phyloP scores from a whole-genome alignment of 2,329 filamentous ascomycete genomes.

The Plectosphaerella plurivora region DNA sequence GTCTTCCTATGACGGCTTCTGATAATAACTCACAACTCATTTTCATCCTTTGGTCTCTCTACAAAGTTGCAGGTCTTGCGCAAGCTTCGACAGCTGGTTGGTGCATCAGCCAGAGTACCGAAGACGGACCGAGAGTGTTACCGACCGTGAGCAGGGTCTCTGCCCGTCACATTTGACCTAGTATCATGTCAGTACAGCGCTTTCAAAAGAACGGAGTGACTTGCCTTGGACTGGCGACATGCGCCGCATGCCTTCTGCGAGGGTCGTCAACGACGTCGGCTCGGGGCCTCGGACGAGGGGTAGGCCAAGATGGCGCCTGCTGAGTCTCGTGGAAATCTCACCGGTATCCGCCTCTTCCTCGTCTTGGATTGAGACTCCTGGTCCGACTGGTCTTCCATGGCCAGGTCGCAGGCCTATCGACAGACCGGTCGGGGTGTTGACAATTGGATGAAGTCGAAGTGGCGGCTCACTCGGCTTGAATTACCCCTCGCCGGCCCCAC shows the following conservation, averaged over 20 bases:
- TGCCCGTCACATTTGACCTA: constrained; percentile 18
- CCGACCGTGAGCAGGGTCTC: constrained; percentile 19
- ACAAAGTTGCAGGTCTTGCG: constrained; percentile 16
- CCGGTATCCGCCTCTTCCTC: constrained; percentile 1
- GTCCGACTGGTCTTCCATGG: too few species aligned
- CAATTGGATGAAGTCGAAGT: too few species aligned
- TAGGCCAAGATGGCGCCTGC: not conserved
- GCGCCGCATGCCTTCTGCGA: constrained; percentile 18
- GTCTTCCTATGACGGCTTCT: not conserved
- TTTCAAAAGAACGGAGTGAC: not conserved
- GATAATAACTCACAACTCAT: constrained; percentile 10
- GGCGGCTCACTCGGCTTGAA: too few species aligned
- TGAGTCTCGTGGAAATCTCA: not conserved
- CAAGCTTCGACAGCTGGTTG: constrained; percentile 14
- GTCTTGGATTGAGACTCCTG: not conserved
- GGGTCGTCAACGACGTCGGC: not conserved
- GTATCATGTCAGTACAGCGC: not conserved
- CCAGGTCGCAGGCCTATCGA: too few species aligned
- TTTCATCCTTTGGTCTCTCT: constrained; percentile 15
- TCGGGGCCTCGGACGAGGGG: not conserved
- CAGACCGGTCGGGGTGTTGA: too few species aligned
- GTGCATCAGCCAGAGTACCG: not conserved
- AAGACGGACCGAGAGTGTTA: not conserved
- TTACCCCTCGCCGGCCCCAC: too few species aligned
- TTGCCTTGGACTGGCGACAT: constrained; percentile 20